Conservation (phyloP, 805 yeast genomes). For the Candida gorgasii region DNA sequence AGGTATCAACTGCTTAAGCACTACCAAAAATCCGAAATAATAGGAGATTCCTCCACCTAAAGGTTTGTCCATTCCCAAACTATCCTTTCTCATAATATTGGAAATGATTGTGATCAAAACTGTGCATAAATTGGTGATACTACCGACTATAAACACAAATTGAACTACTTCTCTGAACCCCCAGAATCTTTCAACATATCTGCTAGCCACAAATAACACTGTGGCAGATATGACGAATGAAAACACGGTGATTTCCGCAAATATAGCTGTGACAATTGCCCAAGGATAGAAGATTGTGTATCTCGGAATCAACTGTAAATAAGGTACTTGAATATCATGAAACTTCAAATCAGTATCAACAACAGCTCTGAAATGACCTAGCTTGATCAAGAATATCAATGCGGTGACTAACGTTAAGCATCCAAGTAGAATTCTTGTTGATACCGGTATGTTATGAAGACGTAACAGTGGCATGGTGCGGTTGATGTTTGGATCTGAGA, state of each 20-base stretch:
- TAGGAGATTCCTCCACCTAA: slow-evolving; percentile 54
- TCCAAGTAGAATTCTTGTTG: slow-evolving; percentile 47
- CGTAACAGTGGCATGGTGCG: slow-evolving; percentile 11
- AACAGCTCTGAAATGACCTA: slow-evolving; percentile 18
- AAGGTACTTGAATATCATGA: slow-evolving; percentile 51
- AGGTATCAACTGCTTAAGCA: slow-evolving; percentile 58
- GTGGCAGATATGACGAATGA: slow-evolving; percentile 42
- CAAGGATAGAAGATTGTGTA: slow-evolving; percentile 58
- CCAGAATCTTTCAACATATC: slow-evolving; percentile 56
- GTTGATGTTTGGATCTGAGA: too few relatives aligned
- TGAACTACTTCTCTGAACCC: slow-evolving; percentile 48
- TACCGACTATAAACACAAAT: slow-evolving; percentile 54
- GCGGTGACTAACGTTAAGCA: slow-evolving; percentile 40
- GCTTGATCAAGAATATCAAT: slow-evolving; percentile 14
- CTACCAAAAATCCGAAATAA: slow-evolving; percentile 55
- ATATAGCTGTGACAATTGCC: slow-evolving; percentile 64
- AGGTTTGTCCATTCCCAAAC: slow-evolving; percentile 42
- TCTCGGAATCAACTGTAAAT: slow-evolving; percentile 64
- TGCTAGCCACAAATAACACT: slow-evolving; percentile 41
- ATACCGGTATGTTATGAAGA: slow-evolving; percentile 39
- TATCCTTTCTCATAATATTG: slow-evolving; percentile 36
- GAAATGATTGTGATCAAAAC: slow-evolving; percentile 44
- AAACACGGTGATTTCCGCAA: slow-evolving; percentile 56
- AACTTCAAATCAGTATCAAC: slow-evolving; percentile 20
- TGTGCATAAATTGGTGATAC: slow-evolving; percentile 55